Conservation (phyloP, 768 basidiomycete species). For the Leccinum disarticulatum region DNA sequence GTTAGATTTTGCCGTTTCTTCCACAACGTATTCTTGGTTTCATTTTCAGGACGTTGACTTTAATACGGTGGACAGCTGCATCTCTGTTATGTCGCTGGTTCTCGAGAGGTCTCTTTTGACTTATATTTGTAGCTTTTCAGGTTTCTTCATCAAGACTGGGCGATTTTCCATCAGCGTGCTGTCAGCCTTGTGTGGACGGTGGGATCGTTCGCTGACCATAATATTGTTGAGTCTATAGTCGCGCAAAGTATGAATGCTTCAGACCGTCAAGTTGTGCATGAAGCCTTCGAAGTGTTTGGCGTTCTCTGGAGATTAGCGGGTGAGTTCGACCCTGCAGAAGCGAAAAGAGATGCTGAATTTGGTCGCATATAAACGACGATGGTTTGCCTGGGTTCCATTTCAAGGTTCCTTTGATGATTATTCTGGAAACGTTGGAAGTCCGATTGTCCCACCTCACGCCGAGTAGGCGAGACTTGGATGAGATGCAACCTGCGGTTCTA, state of each 20-base stretch:
- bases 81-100: conserved; percentile 34
- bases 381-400: conserved; percentile 79
- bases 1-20: conserved; percentile 33
- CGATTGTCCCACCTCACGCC: conserved; percentile 69
- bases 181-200: conserved; percentile 83
- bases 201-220: conserved; percentile 48
- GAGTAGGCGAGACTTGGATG: conserved; percentile 96
- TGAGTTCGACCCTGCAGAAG: conserved; percentile 30
- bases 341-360: conserved; percentile 8
- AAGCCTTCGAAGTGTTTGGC: conserved; percentile 85
- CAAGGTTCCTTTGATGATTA: conserved; percentile 82
- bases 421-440: conserved; percentile 78
- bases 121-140: conserved; percentile 54
- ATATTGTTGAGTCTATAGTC: conserved; percentile 78
- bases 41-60: conserved; percentile 48
- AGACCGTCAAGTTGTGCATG: conserved; percentile 45
- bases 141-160: conserved; percentile 66
- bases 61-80: conserved; percentile 59
- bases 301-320: conserved; percentile 90
- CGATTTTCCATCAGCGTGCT: conserved; percentile 75
- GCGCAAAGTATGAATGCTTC: conserved; percentile 66
- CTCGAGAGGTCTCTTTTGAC: conserved; percentile 1
- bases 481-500: conserved; percentile 90
- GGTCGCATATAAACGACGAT: conserved; percentile 61
- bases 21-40: conserved; percentile 1